phyloP scores from a whole-genome alignment of 1,139 yeast species.

The Kodamaea sp. region DNA sequence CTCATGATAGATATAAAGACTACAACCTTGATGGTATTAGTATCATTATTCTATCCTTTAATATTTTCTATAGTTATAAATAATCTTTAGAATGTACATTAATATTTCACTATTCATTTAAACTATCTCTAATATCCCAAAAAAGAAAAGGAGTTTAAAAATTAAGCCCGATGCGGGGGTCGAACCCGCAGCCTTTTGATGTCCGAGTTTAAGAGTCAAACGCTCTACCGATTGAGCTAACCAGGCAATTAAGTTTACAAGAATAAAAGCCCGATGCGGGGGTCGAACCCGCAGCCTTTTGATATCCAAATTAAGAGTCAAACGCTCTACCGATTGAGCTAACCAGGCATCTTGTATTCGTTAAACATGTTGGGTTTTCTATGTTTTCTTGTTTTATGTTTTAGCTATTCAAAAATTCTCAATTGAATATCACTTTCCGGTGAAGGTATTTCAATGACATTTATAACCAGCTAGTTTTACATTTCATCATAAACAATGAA shows the following conservation, averaged over 20 bases:
- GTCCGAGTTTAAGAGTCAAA: constrained; percentile 23
- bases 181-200: constrained; percentile 52
- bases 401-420: no score
- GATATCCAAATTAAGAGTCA: constrained; percentile 26
- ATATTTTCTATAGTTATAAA: neutral
- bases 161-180: constrained; percentile 47
- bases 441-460: no score
- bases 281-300: constrained; percentile 51
- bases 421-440: no score
- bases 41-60: neutral
- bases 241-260: constrained; percentile 17
- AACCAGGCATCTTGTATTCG: constrained; percentile 18
- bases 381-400: no score
- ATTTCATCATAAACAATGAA: no score
- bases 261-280: constrained; percentile 42
- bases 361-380: no score
- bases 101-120: no score
- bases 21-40: neutral
- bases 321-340: constrained; percentile 32
- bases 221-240: constrained; percentile 33
- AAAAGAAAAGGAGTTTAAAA: no score
- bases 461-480: no score
- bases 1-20: neutral
- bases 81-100: no score
- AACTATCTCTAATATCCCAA: no score